Evolutionary conservation across 352 stramenopile genomes (phyloP).

Genomic region (Phytophthora litchii): DNA sequence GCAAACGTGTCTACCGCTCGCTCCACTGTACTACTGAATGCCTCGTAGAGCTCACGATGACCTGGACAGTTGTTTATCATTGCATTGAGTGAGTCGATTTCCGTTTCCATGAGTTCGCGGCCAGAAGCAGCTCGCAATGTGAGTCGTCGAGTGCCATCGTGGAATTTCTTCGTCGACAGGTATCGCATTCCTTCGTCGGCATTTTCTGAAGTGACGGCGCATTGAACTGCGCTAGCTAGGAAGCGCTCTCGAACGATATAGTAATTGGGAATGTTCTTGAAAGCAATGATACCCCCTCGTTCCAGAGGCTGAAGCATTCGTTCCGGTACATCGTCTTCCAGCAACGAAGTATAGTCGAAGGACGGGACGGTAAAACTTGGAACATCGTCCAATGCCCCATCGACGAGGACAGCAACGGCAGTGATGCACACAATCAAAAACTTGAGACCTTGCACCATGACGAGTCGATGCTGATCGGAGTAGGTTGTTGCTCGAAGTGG

Average conservation of each 20-base stretch:
- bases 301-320: conserved; percentile 45
- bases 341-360: conserved; percentile 41
- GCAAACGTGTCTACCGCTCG: conserved; percentile 45
- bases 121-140: conserved; percentile 54
- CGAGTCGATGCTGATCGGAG: conserved; percentile 5
- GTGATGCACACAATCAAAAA: conserved; percentile 3
- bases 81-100: conserved; percentile 21
- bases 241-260: conserved; percentile 40
- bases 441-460: conserved; percentile 15
- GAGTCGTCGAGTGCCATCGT: conserved; percentile 55
- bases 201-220: conserved; percentile 38
- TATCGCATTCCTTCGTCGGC: conserved; percentile 23
- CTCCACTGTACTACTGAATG: conserved; percentile 53
- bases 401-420: neutral
- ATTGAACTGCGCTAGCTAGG: conserved; percentile 41
- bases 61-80: conserved; percentile 41
- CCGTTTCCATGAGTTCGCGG: conserved; percentile 32
- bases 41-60: conserved; percentile 42
- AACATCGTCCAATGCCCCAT: conserved; percentile 27
- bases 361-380: conserved; percentile 40
- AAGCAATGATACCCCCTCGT: conserved; percentile 48
- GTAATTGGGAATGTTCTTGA: conserved; percentile 60
- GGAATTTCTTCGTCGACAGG: conserved; percentile 49
- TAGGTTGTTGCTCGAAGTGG: conserved; percentile 15
- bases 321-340: conserved; percentile 11